phyloP scores from a whole-genome alignment of 2,329 filamentous ascomycete species.

The Fusarium mangiferae region DNA sequence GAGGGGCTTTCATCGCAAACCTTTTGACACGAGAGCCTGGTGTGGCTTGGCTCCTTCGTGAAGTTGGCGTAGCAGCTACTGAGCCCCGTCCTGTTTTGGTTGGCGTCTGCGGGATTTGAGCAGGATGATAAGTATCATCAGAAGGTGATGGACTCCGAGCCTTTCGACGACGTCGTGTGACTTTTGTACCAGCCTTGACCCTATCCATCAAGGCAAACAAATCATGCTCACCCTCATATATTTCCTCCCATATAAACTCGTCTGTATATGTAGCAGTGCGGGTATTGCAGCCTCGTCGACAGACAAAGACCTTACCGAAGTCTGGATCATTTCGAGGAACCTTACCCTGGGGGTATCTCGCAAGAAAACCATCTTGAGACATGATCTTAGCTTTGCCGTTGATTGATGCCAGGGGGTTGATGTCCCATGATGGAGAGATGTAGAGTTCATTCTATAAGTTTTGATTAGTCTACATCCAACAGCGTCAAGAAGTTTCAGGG shows the following conservation, averaged over 20 bases:
- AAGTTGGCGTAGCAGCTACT: conserved; percentile 46
- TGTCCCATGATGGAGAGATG: conserved; percentile 85
- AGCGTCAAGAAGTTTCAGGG: conserved; percentile 21
- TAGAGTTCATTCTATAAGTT: conserved; percentile 83
- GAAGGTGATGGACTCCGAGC: conserved; percentile 47
- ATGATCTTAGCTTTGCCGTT: conserved; percentile 87
- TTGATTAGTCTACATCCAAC: conserved; percentile 4
- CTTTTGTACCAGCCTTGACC: conserved; percentile 78
- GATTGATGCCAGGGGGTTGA: conserved; percentile 87
- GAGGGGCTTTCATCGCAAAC: conserved; percentile 17
- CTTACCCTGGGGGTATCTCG: conserved; percentile 77
- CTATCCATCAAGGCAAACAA: conserved; percentile 73
- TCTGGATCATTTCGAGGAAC: conserved; percentile 78
- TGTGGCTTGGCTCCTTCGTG: conserved; percentile 44
- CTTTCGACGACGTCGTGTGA: conserved; percentile 57
- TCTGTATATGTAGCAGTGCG: conserved; percentile 90
- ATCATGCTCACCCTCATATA: conserved; percentile 74
- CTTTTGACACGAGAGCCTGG: conserved; percentile 49
- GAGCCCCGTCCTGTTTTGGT: conserved; percentile 48
- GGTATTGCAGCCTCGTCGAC: conserved; percentile 88
- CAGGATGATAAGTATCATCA: conserved; percentile 48
- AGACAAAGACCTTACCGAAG: conserved; percentile 88
- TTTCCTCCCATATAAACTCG: conserved; percentile 90
- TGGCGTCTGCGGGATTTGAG: conserved; percentile 53
- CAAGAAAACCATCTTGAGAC: conserved; percentile 75